These are phyloP conservation scores for Malus orientalis DNA, from an alignment of 306 rosid species.

Conservation along the genomic window DNA sequence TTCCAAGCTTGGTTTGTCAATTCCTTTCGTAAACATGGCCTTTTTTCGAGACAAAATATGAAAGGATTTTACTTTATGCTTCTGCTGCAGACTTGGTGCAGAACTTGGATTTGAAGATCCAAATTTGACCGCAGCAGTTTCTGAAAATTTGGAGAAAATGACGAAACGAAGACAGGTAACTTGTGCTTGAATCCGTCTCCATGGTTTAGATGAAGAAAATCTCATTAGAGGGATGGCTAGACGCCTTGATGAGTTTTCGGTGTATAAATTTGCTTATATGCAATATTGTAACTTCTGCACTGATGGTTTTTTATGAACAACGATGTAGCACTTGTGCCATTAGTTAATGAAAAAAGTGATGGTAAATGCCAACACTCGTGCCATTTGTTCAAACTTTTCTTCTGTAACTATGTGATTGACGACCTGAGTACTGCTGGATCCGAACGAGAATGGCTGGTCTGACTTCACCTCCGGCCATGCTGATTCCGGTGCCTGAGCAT, in stretches of 20 bases:
- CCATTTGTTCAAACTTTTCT: not conserved
- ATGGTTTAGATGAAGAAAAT: not conserved
- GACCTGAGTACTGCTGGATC: not conserved
- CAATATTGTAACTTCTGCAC: conserved; percentile 10
- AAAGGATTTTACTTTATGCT: conserved; percentile 2
- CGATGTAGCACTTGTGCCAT: not conserved
- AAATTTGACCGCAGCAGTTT: conserved; percentile 77
- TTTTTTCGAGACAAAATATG: not conserved
- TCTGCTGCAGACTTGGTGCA: conserved; percentile 53
- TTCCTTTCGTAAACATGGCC: not conserved
- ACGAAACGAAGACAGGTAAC: conserved; percentile 66
- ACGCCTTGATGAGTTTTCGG: not conserved
- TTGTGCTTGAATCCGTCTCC: conserved; percentile 44
- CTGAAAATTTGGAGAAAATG: conserved; percentile 85
- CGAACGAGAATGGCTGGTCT: conserved; percentile 3
- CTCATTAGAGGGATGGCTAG: not conserved
- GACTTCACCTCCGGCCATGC: conserved; percentile 53
- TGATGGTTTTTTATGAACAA: not conserved
- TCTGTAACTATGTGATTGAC: not conserved
- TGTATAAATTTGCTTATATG: not conserved
- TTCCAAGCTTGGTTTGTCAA: not conserved
- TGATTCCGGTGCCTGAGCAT: conserved; percentile 90
- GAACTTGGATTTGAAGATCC: conserved; percentile 91
- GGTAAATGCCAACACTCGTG: not conserved
- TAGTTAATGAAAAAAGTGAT: not conserved